Evolutionary conservation across 768 basidiomycete genomes (phyloP).

Genomic region (Collybia sp.): DNA sequence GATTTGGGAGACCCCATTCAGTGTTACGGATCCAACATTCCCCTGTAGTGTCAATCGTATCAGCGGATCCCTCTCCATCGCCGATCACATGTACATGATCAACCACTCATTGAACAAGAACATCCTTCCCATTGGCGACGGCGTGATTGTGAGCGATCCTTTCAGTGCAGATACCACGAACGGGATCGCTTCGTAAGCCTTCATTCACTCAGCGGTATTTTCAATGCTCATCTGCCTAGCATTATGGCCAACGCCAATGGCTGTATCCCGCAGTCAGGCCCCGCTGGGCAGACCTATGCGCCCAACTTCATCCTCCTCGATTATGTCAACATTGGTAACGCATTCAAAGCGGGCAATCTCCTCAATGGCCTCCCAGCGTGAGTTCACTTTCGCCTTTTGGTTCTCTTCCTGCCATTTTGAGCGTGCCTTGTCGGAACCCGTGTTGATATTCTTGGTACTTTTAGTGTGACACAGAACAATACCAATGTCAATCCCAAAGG

Average conservation of each 20-base stretch:
- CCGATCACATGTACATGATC: slow-evolving; percentile 53
- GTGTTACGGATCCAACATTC: slow-evolving; percentile 40
- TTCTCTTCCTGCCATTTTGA: no score
- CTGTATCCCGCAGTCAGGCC: no score
- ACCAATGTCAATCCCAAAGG: no score
- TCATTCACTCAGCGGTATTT: background rate
- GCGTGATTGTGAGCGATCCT: no score
- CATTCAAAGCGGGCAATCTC: slow-evolving; percentile 32
- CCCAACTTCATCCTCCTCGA: slow-evolving; percentile 53
- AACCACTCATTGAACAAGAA: no score
- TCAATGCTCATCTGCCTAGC: slow-evolving; percentile 10
- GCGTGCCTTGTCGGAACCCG: no score
- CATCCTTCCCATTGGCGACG: no score
- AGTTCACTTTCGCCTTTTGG: no score
- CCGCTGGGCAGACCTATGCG: slow-evolving; percentile 37
- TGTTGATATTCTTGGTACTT: no score
- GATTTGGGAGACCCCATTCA: slow-evolving; percentile 60
- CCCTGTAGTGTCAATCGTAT: no score
- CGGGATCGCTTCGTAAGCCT: slow-evolving; percentile 29
- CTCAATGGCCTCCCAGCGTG: slow-evolving; percentile 44
- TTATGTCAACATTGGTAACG: slow-evolving; percentile 45
- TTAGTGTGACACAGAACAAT: no score
- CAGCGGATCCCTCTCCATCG: slow-evolving; percentile 37
- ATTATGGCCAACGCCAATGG: slow-evolving; percentile 36
- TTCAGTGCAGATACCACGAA: slow-evolving; percentile 32